Evolutionary conservation across 2,329 filamentous ascomycete species (phyloP).

Genomic region (Zymoseptoria crescenta): DNA sequence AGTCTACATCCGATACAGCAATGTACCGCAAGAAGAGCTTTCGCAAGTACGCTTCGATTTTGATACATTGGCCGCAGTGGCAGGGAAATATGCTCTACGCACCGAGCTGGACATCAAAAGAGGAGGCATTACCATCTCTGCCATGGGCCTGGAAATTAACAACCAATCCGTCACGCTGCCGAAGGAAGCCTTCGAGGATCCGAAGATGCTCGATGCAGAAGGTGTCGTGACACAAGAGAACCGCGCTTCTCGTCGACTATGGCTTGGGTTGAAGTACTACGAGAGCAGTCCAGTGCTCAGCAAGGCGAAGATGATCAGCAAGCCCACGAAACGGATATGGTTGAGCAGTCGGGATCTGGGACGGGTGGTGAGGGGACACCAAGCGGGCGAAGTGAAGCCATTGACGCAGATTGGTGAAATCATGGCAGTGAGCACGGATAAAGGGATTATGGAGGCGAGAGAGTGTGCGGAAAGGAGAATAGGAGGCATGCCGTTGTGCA

Average conservation of each 20-base stretch:
- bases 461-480: slow-evolving; percentile 74
- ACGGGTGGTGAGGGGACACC: slow-evolving; percentile 60
- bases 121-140: slow-evolving; percentile 24
- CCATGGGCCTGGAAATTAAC: slow-evolving; percentile 25
- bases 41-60: slow-evolving; percentile 11
- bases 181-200: slow-evolving; percentile 18
- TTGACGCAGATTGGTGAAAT: slow-evolving; percentile 71
- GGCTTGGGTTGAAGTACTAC: slow-evolving; percentile 88
- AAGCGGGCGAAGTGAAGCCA: slow-evolving; percentile 60
- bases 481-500: slow-evolving; percentile 72
- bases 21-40: slow-evolving; percentile 12
- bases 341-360: slow-evolving; percentile 56
- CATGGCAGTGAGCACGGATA: slow-evolving; percentile 69
- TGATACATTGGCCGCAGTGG: slow-evolving; percentile 10
- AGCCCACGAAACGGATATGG: slow-evolving; percentile 64
- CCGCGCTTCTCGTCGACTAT: slow-evolving; percentile 66
- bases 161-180: slow-evolving; percentile 24
- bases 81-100: slow-evolving; percentile 10
- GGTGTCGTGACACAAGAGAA: slow-evolving; percentile 44
- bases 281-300: slow-evolving; percentile 70
- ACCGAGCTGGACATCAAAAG: slow-evolving; percentile 20
- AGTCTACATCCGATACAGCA: slow-evolving; percentile 8
- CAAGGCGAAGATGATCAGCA: slow-evolving; percentile 59
- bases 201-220: slow-evolving; percentile 23
- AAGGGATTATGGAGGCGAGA: slow-evolving; percentile 70